Conservation (phyloP, 176 grass and related monocot genomes). For the Carex parvula region DNA sequence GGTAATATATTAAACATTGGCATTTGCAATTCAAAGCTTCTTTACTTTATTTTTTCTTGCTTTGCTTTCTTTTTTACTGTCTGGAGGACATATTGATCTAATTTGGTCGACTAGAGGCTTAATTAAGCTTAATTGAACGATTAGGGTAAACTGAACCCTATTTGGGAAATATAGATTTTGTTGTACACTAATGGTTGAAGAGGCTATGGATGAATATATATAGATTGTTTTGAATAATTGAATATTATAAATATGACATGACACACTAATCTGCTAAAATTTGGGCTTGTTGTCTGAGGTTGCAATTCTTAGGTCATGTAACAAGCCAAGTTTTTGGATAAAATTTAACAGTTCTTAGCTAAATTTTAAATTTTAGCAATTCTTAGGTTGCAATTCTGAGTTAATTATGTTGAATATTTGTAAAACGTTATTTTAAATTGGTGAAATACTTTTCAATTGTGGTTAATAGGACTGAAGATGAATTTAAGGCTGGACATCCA, state of each 20-base stretch:
- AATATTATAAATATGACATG: neutral
- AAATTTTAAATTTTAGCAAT: too few species aligned
- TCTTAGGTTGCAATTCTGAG: too few species aligned
- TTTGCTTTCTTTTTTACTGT: neutral
- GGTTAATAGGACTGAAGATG: conserved; percentile 43
- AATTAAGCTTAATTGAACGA: neutral
- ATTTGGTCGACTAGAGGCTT: neutral
- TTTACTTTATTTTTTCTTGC: neutral
- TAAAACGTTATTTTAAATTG: neutral
- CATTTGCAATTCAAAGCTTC: neutral
- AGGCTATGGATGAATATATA: neutral
- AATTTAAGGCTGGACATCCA: conserved; percentile 57
- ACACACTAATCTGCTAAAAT: neutral
- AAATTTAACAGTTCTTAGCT: too few species aligned
- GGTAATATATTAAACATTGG: conserved; percentile 35
- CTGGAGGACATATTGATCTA: neutral
- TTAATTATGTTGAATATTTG: neutral
- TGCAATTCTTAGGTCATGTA: neutral
- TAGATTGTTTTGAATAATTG: neutral
- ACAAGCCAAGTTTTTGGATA: neutral
- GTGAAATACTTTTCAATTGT: neutral
- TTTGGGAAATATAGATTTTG: neutral
- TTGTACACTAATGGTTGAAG: neutral
- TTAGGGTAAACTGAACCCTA: neutral
- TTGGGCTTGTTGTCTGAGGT: neutral